These are phyloP conservation scores for Persicaria tinctoria DNA, from an alignment of 148 eudicot genomes.

Conservation along the genomic window DNA sequence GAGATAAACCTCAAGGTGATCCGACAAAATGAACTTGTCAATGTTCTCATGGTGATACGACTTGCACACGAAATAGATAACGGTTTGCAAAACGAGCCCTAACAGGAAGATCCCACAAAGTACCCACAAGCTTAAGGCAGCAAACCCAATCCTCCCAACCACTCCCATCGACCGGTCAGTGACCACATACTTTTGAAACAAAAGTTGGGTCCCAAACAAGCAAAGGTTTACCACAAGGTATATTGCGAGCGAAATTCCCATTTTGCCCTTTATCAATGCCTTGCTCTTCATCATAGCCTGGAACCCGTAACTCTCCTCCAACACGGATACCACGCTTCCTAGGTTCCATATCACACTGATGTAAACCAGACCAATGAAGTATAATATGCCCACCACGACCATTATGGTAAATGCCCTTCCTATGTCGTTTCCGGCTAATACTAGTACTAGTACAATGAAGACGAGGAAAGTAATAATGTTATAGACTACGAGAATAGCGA, in stretches of 20 bases:
- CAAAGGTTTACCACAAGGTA: background rate
- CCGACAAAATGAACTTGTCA: background rate
- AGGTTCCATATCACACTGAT: background rate
- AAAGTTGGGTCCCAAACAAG: too few relatives aligned
- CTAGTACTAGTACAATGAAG: background rate
- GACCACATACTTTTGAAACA: background rate
- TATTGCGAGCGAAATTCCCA: background rate
- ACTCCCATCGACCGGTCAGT: background rate
- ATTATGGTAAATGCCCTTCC: background rate
- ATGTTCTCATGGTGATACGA: background rate
- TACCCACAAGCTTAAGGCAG: background rate
- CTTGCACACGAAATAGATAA: background rate
- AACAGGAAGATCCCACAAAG: background rate
- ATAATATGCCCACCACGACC: background rate
- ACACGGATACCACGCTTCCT: background rate
- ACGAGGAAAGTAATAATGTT: background rate
- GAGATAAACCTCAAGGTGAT: too few relatives aligned
- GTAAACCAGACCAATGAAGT: background rate
- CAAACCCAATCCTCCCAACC: background rate
- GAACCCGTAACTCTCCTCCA: background rate
- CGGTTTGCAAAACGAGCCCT: background rate
- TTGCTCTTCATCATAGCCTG: background rate
- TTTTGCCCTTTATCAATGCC: background rate
- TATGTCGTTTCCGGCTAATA: background rate
- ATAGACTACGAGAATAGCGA: background rate